phyloP scores from a whole-genome alignment of 805 yeast species.

The Yarrowia divulgata region DNA sequence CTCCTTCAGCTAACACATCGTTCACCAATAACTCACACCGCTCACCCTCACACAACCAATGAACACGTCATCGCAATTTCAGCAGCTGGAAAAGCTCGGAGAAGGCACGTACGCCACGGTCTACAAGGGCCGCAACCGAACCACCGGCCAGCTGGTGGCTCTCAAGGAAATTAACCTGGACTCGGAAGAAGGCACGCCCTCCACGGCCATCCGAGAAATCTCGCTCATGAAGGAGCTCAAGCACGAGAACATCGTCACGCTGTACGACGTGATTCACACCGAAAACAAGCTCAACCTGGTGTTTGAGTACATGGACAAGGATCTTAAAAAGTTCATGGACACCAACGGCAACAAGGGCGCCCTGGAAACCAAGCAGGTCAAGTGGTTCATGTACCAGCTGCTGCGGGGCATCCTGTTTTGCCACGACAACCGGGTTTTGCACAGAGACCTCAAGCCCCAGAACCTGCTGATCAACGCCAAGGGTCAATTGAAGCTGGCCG shows the following conservation, averaged over 20 bases:
- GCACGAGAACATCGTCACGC: conserved; percentile 89
- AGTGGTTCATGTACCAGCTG: conserved; percentile 89
- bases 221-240: conserved; percentile 91
- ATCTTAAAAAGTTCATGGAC: conserved; percentile 96
- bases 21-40: no score
- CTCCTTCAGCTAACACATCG: no score
- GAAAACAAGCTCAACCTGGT: conserved; percentile 92
- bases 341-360: conserved; percentile 90
- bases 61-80: conserved; percentile 51
- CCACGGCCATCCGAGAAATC: conserved; percentile 96
- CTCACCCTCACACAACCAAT: not conserved
- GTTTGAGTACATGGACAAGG: conserved; percentile 92
- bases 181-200: conserved; percentile 97
- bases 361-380: conserved; percentile 87
- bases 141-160: conserved; percentile 90
- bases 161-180: conserved; percentile 93
- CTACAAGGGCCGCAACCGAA: conserved; percentile 87
- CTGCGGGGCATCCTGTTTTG: conserved; percentile 91
- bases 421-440: conserved; percentile 92
- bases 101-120: conserved; percentile 99
- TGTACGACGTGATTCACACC: conserved; percentile 93
- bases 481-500: conserved; percentile 89
- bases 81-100: conserved; percentile 76
- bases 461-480: conserved; percentile 93
- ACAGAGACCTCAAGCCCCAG: conserved; percentile 96